phyloP scores from a whole-genome alignment of 108 stramenopile genomes.

The Skeletonema grethae region DNA sequence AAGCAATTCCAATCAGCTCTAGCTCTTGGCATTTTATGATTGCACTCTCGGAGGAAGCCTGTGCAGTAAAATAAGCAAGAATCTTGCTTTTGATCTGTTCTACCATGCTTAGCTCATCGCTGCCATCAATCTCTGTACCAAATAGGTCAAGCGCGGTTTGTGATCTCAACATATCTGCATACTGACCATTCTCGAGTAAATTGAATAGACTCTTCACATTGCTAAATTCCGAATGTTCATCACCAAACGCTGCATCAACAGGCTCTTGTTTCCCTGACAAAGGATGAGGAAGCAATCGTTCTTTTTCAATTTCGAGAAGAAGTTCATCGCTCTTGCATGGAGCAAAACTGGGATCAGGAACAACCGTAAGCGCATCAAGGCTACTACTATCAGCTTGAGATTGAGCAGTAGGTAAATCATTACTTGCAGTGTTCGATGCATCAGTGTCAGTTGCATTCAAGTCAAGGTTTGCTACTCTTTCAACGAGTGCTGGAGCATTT shows the following conservation, averaged over 20 bases:
- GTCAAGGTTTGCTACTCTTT: neutral
- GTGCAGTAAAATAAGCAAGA: conserved; percentile 24
- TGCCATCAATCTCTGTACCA: conserved; percentile 12
- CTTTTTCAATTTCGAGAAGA: conserved; percentile 25
- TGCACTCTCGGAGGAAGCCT: conserved; percentile 9
- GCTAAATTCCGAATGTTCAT: neutral
- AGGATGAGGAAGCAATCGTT: conserved; percentile 26
- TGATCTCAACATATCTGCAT: conserved; percentile 57
- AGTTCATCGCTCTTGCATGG: conserved; percentile 2
- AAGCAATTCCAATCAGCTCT: conserved; percentile 70
- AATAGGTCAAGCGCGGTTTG: conserved; percentile 38
- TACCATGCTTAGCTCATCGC: conserved; percentile 20
- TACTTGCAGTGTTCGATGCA: neutral
- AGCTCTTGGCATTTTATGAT: conserved; percentile 50
- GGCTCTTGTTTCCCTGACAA: conserved; percentile 1
- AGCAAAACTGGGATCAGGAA: conserved; percentile 12
- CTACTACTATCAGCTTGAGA: neutral
- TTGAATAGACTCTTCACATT: conserved; percentile 26
- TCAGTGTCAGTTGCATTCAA: conserved; percentile 3
- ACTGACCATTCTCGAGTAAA: conserved; percentile 51
- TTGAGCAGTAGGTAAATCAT: neutral
- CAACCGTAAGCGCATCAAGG: conserved; percentile 22
- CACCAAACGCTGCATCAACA: neutral
- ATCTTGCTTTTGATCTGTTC: conserved; percentile 46
- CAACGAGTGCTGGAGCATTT: neutral